Percentiles rank a stretch among this genome's conserved stretches.
phyloP scores from a whole-genome alignment of 2,329 filamentous ascomycete species.

The Cladosporium sp. region DNA sequence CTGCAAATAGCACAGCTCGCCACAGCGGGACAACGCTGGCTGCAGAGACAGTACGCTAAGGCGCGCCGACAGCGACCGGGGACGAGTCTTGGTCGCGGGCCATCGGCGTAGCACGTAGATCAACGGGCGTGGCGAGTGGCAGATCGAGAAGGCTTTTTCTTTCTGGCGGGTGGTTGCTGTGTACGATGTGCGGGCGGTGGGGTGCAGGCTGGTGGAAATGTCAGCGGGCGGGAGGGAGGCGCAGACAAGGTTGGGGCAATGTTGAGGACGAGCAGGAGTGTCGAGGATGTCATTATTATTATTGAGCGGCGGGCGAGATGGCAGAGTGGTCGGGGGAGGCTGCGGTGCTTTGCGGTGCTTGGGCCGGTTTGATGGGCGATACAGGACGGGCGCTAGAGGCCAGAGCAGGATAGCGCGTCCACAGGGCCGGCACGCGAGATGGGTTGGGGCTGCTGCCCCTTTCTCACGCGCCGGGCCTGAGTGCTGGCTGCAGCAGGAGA shows the following conservation, averaged over 20 bases:
- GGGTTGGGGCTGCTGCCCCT: conserved; percentile 6
- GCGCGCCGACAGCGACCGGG: not conserved
- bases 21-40: not conserved
- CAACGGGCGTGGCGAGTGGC: not conserved
- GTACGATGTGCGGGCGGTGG: not conserved
- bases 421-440: conserved; percentile 4
- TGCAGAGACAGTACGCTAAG: conserved; percentile 9
- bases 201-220: not conserved
- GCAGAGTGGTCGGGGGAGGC: no score
- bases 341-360: not conserved
- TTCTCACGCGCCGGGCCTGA: conserved; percentile 1
- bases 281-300: not conserved
- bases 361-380: conserved; percentile 1
- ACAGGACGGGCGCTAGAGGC: not conserved
- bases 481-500: no score
- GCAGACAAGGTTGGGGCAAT: not conserved
- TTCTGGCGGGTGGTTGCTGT: not conserved
- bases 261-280: not conserved
- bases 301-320: not conserved
- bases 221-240: not conserved
- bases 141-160: not conserved
- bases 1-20: not conserved
- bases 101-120: conserved; percentile 2
- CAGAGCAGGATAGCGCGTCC: not conserved
- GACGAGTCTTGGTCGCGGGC: conserved; percentile 10